Base-by-base conservation (phyloP, 495 filamentous ascomycete genomes). In the Geoglossum glabrum region DNA sequence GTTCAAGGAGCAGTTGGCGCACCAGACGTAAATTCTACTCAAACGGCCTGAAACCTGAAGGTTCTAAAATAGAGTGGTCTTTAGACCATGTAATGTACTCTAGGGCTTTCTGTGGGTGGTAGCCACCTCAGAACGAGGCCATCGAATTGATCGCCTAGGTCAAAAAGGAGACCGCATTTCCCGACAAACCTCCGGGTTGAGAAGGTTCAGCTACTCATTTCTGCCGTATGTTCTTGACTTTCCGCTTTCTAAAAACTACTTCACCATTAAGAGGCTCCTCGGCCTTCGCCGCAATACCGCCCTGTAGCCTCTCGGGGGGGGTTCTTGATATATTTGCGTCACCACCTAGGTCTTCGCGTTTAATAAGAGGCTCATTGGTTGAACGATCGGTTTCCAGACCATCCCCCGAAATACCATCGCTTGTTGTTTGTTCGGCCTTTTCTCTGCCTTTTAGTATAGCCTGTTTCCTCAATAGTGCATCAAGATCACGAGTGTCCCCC, bases 171-270 rank as follows among this genome's bases (percentile, higher is more conserved):
- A 3, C 7, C 2, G 40, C 10, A 21, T 21, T 21, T 19, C 10
- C 11, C 11, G 23, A 13, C 2, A 45, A 45, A 21, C 5, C 10
- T 5, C 17, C 17, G 23, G n/a, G 17, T 21, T 5, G 13, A 45
- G 10, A 21, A n/a, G 26, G 5, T 5, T 17, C 4, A 30, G 15
- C 10, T 28, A 2, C 15, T 67, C 63, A 72, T 61, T 69, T 75
- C 45, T 81, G 78, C 38, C 79, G 75, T 62, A 85, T 78, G 33
- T 80, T 79, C 67, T 89, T 94, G 0, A 83, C 76, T 65, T 92
- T 95, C 61, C 90, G 79, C 70, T 94, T 94, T 71, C 94, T 96
- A 73, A 96, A 96, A 13, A 92, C 71, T 21, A 90, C 74, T 0
- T 70, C 76, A 3, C 38, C 59, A 45, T 55, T 45, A 11, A 57